These are phyloP conservation scores for Colletotrichum sp. DNA, from an alignment of 2,329 filamentous ascomycete genomes.

Conservation along the genomic window DNA sequence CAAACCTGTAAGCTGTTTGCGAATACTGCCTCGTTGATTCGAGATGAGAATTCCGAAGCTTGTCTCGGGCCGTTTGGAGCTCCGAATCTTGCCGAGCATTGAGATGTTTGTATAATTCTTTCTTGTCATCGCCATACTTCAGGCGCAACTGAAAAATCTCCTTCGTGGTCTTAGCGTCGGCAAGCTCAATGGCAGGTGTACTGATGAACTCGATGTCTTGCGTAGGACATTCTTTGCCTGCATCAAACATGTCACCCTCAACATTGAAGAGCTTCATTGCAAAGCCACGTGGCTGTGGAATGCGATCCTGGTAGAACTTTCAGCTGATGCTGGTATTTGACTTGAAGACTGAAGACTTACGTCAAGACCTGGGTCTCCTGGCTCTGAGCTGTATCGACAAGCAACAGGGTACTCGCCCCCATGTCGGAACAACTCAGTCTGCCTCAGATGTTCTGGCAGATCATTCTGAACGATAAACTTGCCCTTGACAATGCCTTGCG, in stretches of 20 bases:
- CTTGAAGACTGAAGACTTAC: not conserved
- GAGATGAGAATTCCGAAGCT: slow-evolving; percentile 43
- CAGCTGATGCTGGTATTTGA: not conserved
- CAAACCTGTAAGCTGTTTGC: not conserved
- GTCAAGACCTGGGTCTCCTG: not conserved
- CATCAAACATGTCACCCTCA: not conserved
- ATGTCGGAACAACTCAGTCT: not conserved
- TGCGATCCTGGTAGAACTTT: not conserved
- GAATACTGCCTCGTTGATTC: slow-evolving; percentile 17
- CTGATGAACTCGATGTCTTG: not conserved
- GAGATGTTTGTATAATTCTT: not conserved
- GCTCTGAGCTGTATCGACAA: not conserved
- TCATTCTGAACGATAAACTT: not conserved
- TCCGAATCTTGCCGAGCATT: not conserved
- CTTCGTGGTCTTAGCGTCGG: not conserved
- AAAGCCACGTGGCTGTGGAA: not conserved
- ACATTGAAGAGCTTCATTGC: not conserved
- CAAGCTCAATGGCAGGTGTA: not conserved
- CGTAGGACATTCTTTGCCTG: not conserved
- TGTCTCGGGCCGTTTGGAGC: slow-evolving; percentile 42
- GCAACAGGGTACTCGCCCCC: not conserved
- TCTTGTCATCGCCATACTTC: not conserved
- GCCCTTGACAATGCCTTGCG: not conserved
- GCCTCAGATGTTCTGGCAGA: not conserved
- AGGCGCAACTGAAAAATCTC: not conserved